Percentiles rank a stretch among this genome's conserved stretches.
phyloP scores from a whole-genome alignment of 2,329 filamentous ascomycete species.

The Fusarium tjaetaba region DNA sequence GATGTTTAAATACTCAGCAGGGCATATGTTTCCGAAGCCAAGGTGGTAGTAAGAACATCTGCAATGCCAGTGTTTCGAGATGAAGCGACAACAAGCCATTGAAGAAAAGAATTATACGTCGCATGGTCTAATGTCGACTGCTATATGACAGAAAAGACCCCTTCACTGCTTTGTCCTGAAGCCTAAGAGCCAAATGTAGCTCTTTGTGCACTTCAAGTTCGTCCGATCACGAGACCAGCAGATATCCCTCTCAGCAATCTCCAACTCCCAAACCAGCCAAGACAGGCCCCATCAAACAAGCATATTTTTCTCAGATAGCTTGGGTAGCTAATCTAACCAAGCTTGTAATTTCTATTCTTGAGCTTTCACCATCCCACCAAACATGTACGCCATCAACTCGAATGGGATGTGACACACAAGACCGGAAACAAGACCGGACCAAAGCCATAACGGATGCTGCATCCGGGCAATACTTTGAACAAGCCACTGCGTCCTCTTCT shows the following conservation, averaged over 20 bases:
- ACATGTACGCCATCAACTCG: not conserved
- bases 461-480: not conserved
- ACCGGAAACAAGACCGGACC: not conserved
- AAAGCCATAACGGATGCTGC: constrained; percentile 3
- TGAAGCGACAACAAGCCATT: not conserved
- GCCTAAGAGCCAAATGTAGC: too few species aligned
- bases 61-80: not conserved
- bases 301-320: not conserved
- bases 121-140: too few species aligned
- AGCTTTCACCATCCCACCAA: not conserved
- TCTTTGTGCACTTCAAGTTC: not conserved
- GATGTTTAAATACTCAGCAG: not conserved
- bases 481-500: not conserved
- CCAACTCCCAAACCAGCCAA: not conserved
- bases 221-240: not conserved
- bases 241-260: not conserved
- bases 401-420: not conserved
- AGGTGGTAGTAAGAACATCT: too few species aligned
- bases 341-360: not conserved
- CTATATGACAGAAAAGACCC: accelerated
- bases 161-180: too few species aligned
- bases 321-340: not conserved
- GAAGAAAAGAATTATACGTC: too few species aligned
- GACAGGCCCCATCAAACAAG: not conserved
- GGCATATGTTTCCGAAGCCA: too few species aligned